These are phyloP conservation scores for Podaxis sp. DNA, from an alignment of 768 basidiomycete genomes.

Conservation along the genomic window DNA sequence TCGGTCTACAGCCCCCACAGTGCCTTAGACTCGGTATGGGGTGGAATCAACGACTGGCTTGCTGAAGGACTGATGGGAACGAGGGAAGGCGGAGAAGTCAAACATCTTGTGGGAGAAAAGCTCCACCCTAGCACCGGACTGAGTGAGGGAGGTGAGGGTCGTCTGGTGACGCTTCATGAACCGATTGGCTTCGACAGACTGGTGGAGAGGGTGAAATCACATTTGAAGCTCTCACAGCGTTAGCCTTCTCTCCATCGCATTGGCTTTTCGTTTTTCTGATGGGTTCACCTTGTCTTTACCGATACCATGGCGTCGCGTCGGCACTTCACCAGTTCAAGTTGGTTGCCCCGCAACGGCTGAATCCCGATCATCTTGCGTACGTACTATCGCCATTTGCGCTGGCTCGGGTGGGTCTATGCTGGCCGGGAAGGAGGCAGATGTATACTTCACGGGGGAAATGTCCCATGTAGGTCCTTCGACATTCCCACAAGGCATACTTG, in stretches of 20 bases:
- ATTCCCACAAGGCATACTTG: not conserved
- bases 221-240: constrained; percentile 42
- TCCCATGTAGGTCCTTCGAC: constrained; percentile 54
- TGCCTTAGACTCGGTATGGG: constrained; percentile 77
- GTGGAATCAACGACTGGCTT: constrained; percentile 91
- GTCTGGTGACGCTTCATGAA: constrained; percentile 58
- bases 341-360: constrained; percentile 38
- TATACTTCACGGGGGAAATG: constrained; percentile 94
- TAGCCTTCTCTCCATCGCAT: constrained; percentile 18
- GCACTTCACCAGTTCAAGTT: constrained; percentile 52
- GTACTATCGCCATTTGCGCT: constrained; percentile 84
- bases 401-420: constrained; percentile 85
- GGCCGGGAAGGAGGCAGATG: constrained; percentile 67
- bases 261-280: constrained; percentile 18
- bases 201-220: constrained; percentile 63
- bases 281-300: constrained; percentile 10
- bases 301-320: constrained; percentile 7
- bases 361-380: constrained; percentile 31
- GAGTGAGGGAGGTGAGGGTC: constrained; percentile 58
- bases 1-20: constrained; percentile 88
- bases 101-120: constrained; percentile 36
- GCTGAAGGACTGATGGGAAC: constrained; percentile 46
- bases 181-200: constrained; percentile 57
- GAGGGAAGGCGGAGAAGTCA: constrained; percentile 29
- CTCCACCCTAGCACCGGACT: constrained; percentile 28